phyloP scores from a whole-genome alignment of 495 filamentous ascomycete species.

The Podospora anserina region DNA sequence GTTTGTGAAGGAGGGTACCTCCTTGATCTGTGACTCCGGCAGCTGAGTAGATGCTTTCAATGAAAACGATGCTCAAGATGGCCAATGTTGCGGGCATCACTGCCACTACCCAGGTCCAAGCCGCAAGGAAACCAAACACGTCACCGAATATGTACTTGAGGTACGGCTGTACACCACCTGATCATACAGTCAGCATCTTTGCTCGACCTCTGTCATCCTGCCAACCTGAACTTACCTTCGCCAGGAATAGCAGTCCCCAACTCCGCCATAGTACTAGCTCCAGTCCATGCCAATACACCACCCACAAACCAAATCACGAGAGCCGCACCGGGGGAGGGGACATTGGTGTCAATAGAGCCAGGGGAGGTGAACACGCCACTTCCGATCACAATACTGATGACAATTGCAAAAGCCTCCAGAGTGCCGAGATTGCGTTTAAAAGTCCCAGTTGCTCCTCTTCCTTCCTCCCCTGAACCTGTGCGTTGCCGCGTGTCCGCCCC shows the following conservation, averaged over 20 bases:
- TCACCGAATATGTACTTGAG: slow-evolving; percentile 56
- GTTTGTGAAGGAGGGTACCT: slow-evolving; percentile 42
- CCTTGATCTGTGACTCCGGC: slow-evolving; percentile 44
- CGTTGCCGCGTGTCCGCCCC: not conserved
- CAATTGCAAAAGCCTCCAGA: slow-evolving; percentile 52
- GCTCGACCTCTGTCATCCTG: not conserved
- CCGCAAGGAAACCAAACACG: slow-evolving; percentile 51
- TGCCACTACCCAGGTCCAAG: slow-evolving; percentile 58
- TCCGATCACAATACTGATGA: slow-evolving; percentile 56
- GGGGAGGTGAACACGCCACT: slow-evolving; percentile 57
- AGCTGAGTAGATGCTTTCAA: slow-evolving; percentile 53
- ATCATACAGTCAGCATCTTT: not conserved
- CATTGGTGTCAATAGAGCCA: slow-evolving; percentile 54
- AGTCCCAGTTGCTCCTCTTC: slow-evolving; percentile 22
- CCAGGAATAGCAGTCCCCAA: slow-evolving; percentile 52
- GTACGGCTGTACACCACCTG: slow-evolving; percentile 54
- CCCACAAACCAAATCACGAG: slow-evolving; percentile 53
- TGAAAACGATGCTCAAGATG: slow-evolving; percentile 57
- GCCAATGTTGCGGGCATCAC: slow-evolving; percentile 57
- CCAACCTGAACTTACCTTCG: slow-evolving; percentile 15
- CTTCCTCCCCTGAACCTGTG: not conserved
- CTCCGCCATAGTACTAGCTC: slow-evolving; percentile 53
- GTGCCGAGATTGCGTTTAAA: slow-evolving; percentile 50
- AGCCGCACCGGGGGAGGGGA: slow-evolving; percentile 51
- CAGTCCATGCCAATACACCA: slow-evolving; percentile 55